phyloP scores from a whole-genome alignment of 2,329 filamentous ascomycete genomes.

The Colletotrichum acutatum region DNA sequence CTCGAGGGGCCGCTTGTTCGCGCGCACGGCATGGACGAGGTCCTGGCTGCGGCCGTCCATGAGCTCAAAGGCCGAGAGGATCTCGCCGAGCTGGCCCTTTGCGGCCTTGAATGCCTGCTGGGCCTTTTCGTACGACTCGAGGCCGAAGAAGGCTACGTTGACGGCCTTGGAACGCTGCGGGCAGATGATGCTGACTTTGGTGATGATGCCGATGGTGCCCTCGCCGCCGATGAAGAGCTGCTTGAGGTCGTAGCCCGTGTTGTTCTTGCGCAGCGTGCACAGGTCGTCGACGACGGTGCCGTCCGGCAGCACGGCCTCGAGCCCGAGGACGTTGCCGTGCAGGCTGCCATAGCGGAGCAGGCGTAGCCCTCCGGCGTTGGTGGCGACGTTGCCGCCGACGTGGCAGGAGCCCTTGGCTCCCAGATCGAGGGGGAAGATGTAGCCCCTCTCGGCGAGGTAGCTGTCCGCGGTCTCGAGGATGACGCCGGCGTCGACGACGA shows the following conservation, averaged over 20 bases:
- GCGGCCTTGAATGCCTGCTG: constrained; percentile 88
- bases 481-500: constrained; percentile 91
- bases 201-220: constrained; percentile 95
- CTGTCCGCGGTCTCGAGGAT: constrained; percentile 91
- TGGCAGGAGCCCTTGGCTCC: constrained; percentile 98
- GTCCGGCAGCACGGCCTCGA: constrained; percentile 94
- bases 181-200: constrained; percentile 87
- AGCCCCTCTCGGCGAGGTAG: constrained; percentile 82
- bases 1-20: constrained; percentile 84
- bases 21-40: constrained; percentile 79
- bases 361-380: constrained; percentile 92
- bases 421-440: constrained; percentile 97
- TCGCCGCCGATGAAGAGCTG: constrained; percentile 97
- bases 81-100: constrained; percentile 91
- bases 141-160: constrained; percentile 94
- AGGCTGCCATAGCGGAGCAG: constrained; percentile 93
- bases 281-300: constrained; percentile 93
- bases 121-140: constrained; percentile 90
- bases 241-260: constrained; percentile 97
- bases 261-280: constrained; percentile 92
- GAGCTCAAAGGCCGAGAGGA: constrained; percentile 95
- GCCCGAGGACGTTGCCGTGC: constrained; percentile 90
- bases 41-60: constrained; percentile 91
- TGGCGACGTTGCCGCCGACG: constrained; percentile 94
- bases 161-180: constrained; percentile 88